A percentile compares a stretch with the other conserved stretches of the same genome.
These are phyloP conservation scores for Calonectria pseudoturangicola DNA, from an alignment of 2,329 filamentous ascomycete genomes.

Conservation along the genomic window DNA sequence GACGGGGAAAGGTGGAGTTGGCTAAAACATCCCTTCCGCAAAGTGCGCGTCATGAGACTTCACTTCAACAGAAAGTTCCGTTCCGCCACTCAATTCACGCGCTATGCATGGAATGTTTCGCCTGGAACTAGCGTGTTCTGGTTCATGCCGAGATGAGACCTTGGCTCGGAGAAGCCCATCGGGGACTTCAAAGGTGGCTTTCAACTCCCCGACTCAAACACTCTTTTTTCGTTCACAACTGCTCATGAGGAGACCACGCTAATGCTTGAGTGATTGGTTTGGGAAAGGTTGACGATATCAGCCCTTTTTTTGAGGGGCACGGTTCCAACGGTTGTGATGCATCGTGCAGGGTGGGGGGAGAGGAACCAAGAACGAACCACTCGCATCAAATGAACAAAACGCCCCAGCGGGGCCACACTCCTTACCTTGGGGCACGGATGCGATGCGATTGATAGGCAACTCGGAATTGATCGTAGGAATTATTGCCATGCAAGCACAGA, in stretches of 20 bases:
- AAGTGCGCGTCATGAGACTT: background rate
- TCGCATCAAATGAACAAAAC: slow-evolving; percentile 5
- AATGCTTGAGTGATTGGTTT: too few species aligned
- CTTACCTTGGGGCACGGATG: background rate
- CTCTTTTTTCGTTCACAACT: background rate
- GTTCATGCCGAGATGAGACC: background rate
- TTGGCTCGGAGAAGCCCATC: background rate
- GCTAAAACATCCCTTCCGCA: background rate
- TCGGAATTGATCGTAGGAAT: background rate
- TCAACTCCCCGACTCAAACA: background rate
- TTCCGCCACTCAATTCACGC: background rate
- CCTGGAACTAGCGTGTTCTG: background rate
- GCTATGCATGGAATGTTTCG: background rate
- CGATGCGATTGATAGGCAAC: background rate
- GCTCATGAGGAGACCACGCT: background rate
- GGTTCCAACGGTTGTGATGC: background rate
- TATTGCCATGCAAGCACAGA: background rate
- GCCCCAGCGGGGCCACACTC: background rate
- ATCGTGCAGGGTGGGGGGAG: background rate
- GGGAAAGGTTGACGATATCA: background rate
- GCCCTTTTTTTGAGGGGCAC: background rate
- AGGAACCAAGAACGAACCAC: background rate
- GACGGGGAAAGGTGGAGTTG: background rate
- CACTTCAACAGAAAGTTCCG: background rate
- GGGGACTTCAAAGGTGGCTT: background rate